Evolutionary conservation across 2,329 filamentous ascomycete species (phyloP), one percentile per base, ranked within the genome.

Genomic region (Cladosporium sp.): DNA sequence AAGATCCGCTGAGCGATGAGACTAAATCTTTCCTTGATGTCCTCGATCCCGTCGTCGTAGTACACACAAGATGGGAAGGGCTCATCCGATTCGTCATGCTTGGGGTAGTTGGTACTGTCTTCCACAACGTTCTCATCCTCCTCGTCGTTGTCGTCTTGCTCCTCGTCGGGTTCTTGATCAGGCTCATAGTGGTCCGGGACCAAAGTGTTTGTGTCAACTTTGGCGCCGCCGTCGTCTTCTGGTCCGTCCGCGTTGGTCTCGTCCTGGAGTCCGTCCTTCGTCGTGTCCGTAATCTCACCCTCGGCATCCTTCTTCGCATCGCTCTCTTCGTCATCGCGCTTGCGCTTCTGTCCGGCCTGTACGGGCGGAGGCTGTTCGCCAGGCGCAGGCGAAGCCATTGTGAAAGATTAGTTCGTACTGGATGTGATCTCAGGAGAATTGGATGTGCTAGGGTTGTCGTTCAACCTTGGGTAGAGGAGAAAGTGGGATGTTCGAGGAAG

Each of bases 11-110:
- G 2, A 14, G 64, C 14, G 41, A 69, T 62, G 18, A 15, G 11
- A 2, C 32, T 59, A 6, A 68, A 26, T 6, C 15, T 41, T 1
- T 26, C 18, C 15, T 65, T 36, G 26, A 71, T 49, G 7, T 64
- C 34, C 8, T 52, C 26, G 21, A 66, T 54, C 12, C 14, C 51
- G 4, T 11, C 10, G 36, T 71, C 65, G 63, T 69, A 71, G 26
- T 59, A 59, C 2, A 60, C 66, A 21, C 57, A 65, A 2, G 34
- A 32, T 7, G 69, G 69, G 59, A 58, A 66, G 4, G 30, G 36
- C 55, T 71, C 68, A 4, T 26, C 5, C 8, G 15, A 26, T 34
- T 68, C 65, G 14, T 51, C 4, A 28, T 69, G 68, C 6, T 15
- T 57, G 15, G 54, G 52, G 41, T 49, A 26, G 8, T 55, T 30